Conservation (phyloP, 2,329 filamentous ascomycete species). For the Celoporthe dispersa region DNA sequence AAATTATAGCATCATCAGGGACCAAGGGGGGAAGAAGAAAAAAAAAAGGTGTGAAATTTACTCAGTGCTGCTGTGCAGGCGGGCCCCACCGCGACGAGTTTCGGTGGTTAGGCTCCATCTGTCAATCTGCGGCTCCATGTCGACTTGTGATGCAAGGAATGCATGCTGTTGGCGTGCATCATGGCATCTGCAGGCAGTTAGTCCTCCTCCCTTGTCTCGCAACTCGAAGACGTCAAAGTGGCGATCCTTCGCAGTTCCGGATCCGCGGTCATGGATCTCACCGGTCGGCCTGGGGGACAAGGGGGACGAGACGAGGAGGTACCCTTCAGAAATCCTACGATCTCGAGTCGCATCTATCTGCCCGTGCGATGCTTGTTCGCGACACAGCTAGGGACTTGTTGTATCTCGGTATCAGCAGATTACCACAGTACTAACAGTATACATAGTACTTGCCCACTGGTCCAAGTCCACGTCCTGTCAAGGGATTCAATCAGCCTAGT, state of each 20-base stretch:
- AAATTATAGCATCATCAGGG: not conserved
- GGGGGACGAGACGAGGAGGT: not conserved
- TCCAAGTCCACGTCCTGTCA: not conserved
- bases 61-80: not conserved
- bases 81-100: not conserved
- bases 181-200: not conserved
- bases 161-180: not conserved
- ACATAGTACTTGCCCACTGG: not conserved
- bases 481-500: not conserved
- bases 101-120: conserved; percentile 4
- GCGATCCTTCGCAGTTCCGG: conserved; percentile 5
- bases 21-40: not conserved
- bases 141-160: not conserved
- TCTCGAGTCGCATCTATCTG: not conserved
- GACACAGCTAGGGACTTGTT: not conserved
- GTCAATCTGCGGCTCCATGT: not conserved
- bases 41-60: not conserved
- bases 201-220: not conserved
- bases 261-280: conserved; percentile 5
- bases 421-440: not conserved
- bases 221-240: conserved; percentile 1
- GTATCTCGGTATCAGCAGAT: not conserved
- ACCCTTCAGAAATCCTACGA: not conserved
- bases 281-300: not conserved
- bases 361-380: not conserved